Evolutionary conservation across 257 asterid species (phyloP).

Genomic region (Ilex asprella): DNA sequence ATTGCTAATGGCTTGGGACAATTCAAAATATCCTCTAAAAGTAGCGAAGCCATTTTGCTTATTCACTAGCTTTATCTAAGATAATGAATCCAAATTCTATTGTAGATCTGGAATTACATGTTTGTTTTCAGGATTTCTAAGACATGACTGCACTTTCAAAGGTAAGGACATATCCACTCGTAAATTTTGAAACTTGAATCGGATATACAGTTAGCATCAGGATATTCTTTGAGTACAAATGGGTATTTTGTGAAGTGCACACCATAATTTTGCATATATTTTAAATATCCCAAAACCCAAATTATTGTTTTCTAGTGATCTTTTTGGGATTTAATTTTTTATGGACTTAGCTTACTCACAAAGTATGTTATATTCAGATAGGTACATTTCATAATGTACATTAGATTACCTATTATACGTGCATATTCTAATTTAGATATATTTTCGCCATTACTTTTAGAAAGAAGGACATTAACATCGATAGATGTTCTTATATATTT

Average conservation of each 20-base stretch:
- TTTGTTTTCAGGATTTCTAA: not conserved
- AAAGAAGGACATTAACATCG: no score
- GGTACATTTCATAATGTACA: no score
- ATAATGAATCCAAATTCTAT: not conserved
- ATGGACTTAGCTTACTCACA: not conserved
- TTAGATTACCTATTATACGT: no score
- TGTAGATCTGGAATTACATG: not conserved
- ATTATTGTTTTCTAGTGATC: not conserved
- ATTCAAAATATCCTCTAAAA: not conserved
- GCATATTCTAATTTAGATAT: no score
- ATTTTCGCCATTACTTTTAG: no score
- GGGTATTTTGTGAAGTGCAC: not conserved
- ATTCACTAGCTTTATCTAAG: not conserved
- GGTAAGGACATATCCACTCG: not conserved
- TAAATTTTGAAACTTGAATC: not conserved
- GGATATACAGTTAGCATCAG: not conserved
- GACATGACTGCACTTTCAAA: not conserved
- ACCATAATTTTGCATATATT: not conserved
- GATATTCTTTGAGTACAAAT: not conserved
- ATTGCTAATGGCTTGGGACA: not conserved
- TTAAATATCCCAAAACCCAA: not conserved
- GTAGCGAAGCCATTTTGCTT: not conserved
- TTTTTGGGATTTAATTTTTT: not conserved
- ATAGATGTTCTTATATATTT: no score
- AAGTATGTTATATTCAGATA: no score